Evolutionary conservation across 2,329 filamentous ascomycete species (phyloP).

Genomic region (Colletotrichum siamense): DNA sequence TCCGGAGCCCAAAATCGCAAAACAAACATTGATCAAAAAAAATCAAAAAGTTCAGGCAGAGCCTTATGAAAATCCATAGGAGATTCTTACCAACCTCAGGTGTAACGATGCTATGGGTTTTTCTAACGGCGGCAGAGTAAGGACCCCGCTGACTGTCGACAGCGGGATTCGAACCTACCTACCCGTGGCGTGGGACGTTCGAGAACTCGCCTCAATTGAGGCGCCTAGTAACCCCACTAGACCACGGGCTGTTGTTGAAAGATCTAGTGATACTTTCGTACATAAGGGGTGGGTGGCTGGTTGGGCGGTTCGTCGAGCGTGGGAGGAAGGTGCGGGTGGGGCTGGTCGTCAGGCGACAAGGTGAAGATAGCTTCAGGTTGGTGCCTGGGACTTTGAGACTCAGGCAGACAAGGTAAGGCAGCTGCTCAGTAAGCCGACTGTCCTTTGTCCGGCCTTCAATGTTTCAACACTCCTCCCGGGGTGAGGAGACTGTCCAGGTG

Average conservation of each 20-base stretch:
- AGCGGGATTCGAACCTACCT: neutral
- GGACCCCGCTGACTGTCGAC: neutral
- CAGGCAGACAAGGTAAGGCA: neutral
- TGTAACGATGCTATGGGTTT: slow-evolving; percentile 1
- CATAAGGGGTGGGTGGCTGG: neutral
- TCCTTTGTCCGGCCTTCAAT: neutral
- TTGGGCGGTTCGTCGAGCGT: neutral
- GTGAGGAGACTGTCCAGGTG: neutral
- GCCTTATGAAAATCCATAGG: neutral
- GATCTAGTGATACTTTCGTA: neutral
- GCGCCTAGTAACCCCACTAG: neutral
- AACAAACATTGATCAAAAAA: neutral
- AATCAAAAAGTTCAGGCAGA: neutral
- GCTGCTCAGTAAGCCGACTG: neutral
- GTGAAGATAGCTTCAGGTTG: neutral
- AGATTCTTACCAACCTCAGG: slow-evolving; percentile 11
- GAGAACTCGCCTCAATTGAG: neutral
- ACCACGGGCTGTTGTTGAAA: neutral
- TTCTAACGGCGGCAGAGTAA: neutral
- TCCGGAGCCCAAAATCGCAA: neutral
- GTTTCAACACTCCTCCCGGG: too few species aligned
- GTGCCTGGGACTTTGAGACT: neutral
- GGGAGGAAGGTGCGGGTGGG: neutral
- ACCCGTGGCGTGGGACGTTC: neutral
- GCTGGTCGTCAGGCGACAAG: neutral